phyloP scores from a whole-genome alignment of 345 rosid species.

The Salix arbutifolia region DNA sequence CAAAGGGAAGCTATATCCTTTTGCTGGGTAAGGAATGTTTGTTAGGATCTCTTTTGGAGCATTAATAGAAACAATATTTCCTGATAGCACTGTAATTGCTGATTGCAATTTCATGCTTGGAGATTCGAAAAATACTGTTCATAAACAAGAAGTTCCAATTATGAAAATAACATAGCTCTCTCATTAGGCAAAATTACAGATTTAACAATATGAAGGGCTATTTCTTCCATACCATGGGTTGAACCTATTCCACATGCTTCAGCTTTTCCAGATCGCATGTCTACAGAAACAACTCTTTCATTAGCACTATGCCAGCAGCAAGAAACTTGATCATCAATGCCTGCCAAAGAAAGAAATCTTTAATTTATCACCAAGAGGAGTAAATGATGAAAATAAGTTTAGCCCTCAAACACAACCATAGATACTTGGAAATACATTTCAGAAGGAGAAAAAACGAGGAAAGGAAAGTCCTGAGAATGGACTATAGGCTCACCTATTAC shows the following conservation, averaged over 20 bases:
- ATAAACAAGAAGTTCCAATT: conserved; percentile 22
- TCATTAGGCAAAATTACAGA: background rate
- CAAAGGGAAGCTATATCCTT: conserved; percentile 70
- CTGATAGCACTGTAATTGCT: conserved; percentile 54
- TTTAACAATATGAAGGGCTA: background rate
- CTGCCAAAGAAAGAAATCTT: conserved; percentile 27
- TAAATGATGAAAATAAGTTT: background rate
- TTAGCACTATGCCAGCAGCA: conserved; percentile 71
- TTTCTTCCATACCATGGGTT: conserved; percentile 48
- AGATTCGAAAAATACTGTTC: conserved; percentile 59
- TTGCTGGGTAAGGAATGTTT: conserved; percentile 65
- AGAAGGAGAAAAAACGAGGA: background rate
- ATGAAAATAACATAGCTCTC: background rate
- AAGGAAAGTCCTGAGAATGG: conserved; percentile 3
- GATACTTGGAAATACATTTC: background rate
- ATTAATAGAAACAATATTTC: conserved; percentile 48
- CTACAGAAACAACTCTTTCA: conserved; percentile 51
- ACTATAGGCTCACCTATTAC: conserved; percentile 46
- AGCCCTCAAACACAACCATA: background rate
- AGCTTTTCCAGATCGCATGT: conserved; percentile 61
- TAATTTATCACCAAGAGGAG: background rate
- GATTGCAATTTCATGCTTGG: conserved; percentile 59
- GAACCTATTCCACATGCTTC: conserved; percentile 67
- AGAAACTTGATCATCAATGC: conserved; percentile 45
- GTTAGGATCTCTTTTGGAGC: conserved; percentile 73